Conservation (phyloP, 805 yeast genomes). For the Torulaspora maleeae region DNA sequence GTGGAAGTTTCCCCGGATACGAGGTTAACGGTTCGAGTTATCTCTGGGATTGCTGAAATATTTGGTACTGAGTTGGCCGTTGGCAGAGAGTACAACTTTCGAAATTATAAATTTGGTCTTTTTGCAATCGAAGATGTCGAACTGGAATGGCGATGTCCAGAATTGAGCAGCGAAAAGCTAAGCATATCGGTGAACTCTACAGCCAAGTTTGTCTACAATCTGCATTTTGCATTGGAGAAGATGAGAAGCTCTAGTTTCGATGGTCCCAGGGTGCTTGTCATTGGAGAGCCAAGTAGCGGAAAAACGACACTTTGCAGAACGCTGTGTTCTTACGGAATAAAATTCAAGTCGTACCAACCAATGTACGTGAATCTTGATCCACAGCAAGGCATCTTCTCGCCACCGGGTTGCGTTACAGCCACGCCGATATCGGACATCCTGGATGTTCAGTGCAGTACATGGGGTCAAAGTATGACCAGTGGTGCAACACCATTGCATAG, state of each 20-base stretch:
- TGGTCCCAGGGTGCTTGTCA: constrained; percentile 51
- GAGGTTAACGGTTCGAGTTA: constrained; percentile 35
- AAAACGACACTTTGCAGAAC: constrained; percentile 72
- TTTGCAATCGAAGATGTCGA: constrained; percentile 63
- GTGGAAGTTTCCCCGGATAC: constrained; percentile 40
- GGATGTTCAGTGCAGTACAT: constrained; percentile 63
- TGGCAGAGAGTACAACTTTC: constrained; percentile 56
- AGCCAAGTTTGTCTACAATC: constrained; percentile 64
- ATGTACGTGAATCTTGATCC: constrained; percentile 79
- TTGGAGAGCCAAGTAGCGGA: constrained; percentile 73
- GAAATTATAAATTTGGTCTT: constrained; percentile 51
- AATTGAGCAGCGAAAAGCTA: constrained; percentile 33
- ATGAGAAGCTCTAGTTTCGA: constrained; percentile 35
- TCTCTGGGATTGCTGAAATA: constrained; percentile 78
- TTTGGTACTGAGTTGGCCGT: constrained; percentile 89
- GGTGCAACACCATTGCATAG: constrained; percentile 75
- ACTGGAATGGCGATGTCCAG: constrained; percentile 43
- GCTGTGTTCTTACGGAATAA: constrained; percentile 69
- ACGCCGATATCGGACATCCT: constrained; percentile 76
- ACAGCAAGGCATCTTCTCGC: constrained; percentile 56
- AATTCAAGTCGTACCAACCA: constrained; percentile 60
- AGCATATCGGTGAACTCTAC: constrained; percentile 56
- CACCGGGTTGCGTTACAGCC: constrained; percentile 83
- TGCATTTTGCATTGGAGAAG: constrained; percentile 73
- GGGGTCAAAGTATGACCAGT: constrained; percentile 75